Percentiles rank a stretch among this genome's conserved stretches.
Conservation (phyloP, 768 basidiomycete species). For the Suillus plorans region DNA sequence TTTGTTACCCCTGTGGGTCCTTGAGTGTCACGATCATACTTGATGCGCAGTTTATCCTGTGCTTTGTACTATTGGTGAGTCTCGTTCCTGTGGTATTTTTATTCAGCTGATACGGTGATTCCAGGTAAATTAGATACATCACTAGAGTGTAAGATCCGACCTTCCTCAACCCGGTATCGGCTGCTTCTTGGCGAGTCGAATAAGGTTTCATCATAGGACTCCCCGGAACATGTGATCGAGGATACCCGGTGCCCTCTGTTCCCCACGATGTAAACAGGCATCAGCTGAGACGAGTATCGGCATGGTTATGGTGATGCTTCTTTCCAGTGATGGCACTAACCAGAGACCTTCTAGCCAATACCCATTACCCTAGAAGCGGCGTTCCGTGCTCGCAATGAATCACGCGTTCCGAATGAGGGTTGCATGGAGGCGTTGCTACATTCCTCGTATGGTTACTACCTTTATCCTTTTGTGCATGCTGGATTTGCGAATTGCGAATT, state of each 20-base stretch:
- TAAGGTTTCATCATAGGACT: not conserved
- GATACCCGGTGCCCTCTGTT: not conserved
- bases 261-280: not conserved
- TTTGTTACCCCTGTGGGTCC: constrained; percentile 11
- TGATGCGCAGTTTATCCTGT: not conserved
- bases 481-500: not conserved
- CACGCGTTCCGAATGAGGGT: not conserved
- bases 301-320: not conserved
- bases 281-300: not conserved
- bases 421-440: not conserved
- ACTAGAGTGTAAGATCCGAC: not conserved
- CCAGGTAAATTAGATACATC: not conserved
- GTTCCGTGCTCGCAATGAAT: not conserved
- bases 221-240: not conserved
- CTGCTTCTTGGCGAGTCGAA: not conserved
- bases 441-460: not conserved
- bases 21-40: not conserved
- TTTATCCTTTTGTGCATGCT: not conserved
- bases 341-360: not conserved
- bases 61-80: not conserved
- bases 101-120: not conserved
- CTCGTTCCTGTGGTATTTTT: not conserved
- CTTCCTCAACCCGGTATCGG: too few species aligned
- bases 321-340: not conserved
- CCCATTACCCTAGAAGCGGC: not conserved